Base-by-base conservation (phyloP, 768 basidiomycete species). In the Lyophyllum shimeji region DNA sequence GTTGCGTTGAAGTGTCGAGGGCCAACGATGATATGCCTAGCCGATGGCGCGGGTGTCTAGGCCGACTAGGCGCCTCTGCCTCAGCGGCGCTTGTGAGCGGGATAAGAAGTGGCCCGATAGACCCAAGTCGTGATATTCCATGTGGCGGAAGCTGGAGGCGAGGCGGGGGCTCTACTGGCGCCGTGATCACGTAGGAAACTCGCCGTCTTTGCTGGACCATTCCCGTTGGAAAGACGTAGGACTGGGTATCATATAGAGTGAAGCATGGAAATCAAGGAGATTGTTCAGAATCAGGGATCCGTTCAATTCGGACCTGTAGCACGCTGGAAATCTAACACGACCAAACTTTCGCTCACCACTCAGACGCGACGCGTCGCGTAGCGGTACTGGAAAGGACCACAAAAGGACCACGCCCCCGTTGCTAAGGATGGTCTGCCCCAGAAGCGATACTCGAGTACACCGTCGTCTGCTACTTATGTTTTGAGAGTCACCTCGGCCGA, bases 21-120 rank as follows among this genome's bases (percentile, higher is more conserved):
- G 91, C 95, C n/a, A 98, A 80, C 0, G 90, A 87, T 0, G 90
- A 84, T 34, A 95, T 85, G 3, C 93, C 93, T 0, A 98, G 82
- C 20, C 93, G 83, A 72, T 98, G 95, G 29, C 87, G 81, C n/a
- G 91, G 89, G 59, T 90, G 84, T 11, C 71, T 70, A 15, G 65
- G 58, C 46, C 67, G 63, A 53, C 63, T 68, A 2, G 61, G 61
- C 46, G 54, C 51, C 18, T 63, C 64, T 46, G 63, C 65, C 48
- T 67, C 64, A 9, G 59, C 65, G 7, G 64, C 63, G 21, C 50
- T 43, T 55, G 73, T 74, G 17, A 62, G 51, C 29, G 70, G 71
- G 45, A 85, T 69, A 50, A 96, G 76, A 37, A 93, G 75, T 2
- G 94, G 94, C 0, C 81, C 79, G 3, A 84, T 80, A 7, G 80